Base-by-base conservation (phyloP, 768 basidiomycete genomes). In the Lactarius vividus region DNA sequence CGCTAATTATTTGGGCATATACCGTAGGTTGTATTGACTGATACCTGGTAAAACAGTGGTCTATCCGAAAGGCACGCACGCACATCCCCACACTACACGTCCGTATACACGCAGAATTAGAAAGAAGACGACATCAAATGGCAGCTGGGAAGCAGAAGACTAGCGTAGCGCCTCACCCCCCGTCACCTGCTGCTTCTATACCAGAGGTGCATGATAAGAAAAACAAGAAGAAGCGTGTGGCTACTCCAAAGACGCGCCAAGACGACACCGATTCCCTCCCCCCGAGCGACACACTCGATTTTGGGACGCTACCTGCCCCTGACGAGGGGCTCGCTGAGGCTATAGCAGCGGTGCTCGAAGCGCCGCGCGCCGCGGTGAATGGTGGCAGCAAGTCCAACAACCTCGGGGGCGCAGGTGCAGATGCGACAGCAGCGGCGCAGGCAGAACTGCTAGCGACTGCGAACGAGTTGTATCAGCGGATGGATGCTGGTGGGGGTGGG, bases 361-460 rank as follows among this genome's bases (percentile, higher is more conserved):
- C 60, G n/a, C 61, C 63, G 52, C 59, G 59, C 26, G 54, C 49
- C 31, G 56, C 63, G 15, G 49, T 59, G 11, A 61, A 53, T 58
- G 57, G 67, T 53, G 57, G 55, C 13, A 35, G 46, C 33, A 29
- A 33, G 20, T 11, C 18, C 23, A 57, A 40, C 46, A 26, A 39
- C 42, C 44, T 56, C 62, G 63, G 67, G 18, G 59, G 40, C 26
- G 61, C 62, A 35, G 59, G 59, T 13, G 57, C 64, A 37, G 66
- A 68, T 18, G 64, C 68, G 62, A 61, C 64, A 29, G 68, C 68
- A 23, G 68, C 70, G 35, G 70, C 70, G 56, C 70, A 70, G 70
- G 79, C 79, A 46, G 82, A 83, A 71, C 72, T 84, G 42, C 74
- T 82, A 10, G 78, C 77, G 59, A 82, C 82, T 40, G 82, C 82